Evolutionary conservation across 1,284 basidiomycete genomes (phyloP).

Genomic region (Ganoderma sinense): DNA sequence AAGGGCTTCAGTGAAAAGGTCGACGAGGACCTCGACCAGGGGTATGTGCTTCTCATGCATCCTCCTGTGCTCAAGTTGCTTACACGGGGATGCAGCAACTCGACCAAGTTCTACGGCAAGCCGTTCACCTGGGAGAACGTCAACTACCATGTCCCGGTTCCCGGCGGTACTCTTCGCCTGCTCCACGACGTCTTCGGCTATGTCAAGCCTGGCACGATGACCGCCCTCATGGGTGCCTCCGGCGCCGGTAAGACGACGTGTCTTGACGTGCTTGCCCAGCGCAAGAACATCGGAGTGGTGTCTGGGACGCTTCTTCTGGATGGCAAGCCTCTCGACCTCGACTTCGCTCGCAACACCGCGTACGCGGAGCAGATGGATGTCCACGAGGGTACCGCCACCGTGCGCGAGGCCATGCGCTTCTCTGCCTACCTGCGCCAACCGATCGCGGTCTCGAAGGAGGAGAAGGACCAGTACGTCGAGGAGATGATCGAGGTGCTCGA

Average conservation of each 20-base stretch:
- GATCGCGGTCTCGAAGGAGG: constrained; percentile 68
- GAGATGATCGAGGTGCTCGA: constrained; percentile 79
- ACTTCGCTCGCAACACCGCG: constrained; percentile 83
- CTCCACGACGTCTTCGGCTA: constrained; percentile 90
- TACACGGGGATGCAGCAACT: constrained; percentile 15
- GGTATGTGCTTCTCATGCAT: constrained; percentile 26
- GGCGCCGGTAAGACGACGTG: constrained; percentile 86
- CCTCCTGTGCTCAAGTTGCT: not conserved
- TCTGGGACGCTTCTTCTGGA: constrained; percentile 84
- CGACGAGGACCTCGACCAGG: constrained; percentile 41
- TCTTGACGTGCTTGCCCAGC: constrained; percentile 88
- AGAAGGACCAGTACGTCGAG: constrained; percentile 86
- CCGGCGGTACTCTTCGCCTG: constrained; percentile 73
- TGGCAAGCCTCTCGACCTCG: constrained; percentile 74
- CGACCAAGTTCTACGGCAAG: constrained; percentile 46
- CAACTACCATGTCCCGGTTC: constrained; percentile 79
- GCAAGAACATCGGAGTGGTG: constrained; percentile 89
- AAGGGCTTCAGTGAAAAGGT: constrained; percentile 41
- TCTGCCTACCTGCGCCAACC: constrained; percentile 92
- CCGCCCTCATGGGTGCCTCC: constrained; percentile 82
- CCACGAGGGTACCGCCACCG: constrained; percentile 86
- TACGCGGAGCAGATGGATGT: constrained; percentile 88
- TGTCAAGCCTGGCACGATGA: constrained; percentile 88
- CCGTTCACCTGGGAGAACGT: constrained; percentile 77
- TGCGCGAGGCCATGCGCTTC: constrained; percentile 91